Evolutionary conservation across 2,329 filamentous ascomycete genomes (phyloP), one percentile per base, ranked within the genome.

Genomic region (Pyricularia pennisetigena): DNA sequence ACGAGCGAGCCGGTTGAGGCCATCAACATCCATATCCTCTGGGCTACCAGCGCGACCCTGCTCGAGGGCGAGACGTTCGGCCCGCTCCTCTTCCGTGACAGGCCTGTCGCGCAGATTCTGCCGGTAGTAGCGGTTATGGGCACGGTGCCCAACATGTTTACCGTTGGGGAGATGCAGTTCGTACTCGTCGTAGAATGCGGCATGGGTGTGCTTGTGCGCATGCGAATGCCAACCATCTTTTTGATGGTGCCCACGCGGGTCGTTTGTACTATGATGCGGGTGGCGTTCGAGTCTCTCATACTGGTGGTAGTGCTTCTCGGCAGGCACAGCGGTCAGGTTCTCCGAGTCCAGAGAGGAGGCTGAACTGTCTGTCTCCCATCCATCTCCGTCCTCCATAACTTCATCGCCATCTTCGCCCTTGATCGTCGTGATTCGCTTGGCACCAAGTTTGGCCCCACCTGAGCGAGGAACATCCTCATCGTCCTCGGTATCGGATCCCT

Each of bases 281-380:
- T 93, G 89, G 75, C 89, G 87, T 73, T 86, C 83, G 6, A 94
- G 84, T 61, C 89, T 86, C 74, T 91, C 88, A 76, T 90, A 92
- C 71, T 91, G 88, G 73, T 90, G 86, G 65, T 86, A 83, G 71
- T 88, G 86, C 64, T 87, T 84, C 71, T 94, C 91, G 35, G 92
- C 89, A 2, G 91, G 91, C 8, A 96, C 88, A 9, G 90, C 88
- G 5, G 88, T 90, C 61, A 96, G 87, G 73, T 97, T 93, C 68
- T 91, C 91, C 0, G 93, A 95, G 71, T 94, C 92, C 49, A 96
- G 84, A 12, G 93, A 96, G 1, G 94, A 97, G n/a, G 86, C 90
- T 10, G 91, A 93, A 71, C 90, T 93, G 76, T 98, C 95, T 0
- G 94, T 97, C 79, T 99, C 95, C 94, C 95, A 98, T 63, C 92